Evolutionary conservation across 768 basidiomycete species (phyloP).

Genomic region (Chalciporus sphaerocephalus): DNA sequence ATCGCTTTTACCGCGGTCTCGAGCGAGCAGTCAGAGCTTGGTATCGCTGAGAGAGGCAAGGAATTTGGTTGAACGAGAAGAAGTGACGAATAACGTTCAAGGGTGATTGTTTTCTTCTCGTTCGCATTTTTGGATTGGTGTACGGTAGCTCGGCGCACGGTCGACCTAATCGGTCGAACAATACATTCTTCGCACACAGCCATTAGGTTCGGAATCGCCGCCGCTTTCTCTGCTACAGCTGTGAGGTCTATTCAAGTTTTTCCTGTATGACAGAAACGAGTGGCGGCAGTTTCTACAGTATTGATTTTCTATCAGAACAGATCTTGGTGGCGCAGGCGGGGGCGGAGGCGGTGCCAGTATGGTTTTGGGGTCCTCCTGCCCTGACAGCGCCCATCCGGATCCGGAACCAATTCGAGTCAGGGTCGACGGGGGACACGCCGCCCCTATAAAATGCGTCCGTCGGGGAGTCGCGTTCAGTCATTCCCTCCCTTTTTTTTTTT

Average conservation of each 20-base stretch:
- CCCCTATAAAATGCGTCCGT: slow-evolving; percentile 32
- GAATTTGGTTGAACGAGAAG: slow-evolving; percentile 11
- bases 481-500: slow-evolving; percentile 29
- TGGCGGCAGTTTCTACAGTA: no score
- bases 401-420: slow-evolving; percentile 28
- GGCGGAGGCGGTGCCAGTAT: background rate
- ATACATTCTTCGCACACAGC: no score
- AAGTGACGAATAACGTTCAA: background rate
- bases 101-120: background rate
- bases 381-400: slow-evolving; percentile 12
- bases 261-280: slow-evolving; percentile 4
- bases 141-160: background rate
- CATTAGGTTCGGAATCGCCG: no score
- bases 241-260: no score
- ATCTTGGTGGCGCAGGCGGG: background rate
- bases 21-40: slow-evolving; percentile 44
- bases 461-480: slow-evolving; percentile 13
- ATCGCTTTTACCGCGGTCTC: slow-evolving; percentile 46
- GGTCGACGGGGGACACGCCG: slow-evolving; percentile 4
- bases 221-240: no score
- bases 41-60: slow-evolving; percentile 32
- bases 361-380: slow-evolving; percentile 13
- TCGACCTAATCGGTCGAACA: background rate
- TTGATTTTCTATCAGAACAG: background rate
- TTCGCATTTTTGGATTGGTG: no score